Conservation (phyloP, 2,329 filamentous ascomycete genomes). For the Colletotrichum tropicale region DNA sequence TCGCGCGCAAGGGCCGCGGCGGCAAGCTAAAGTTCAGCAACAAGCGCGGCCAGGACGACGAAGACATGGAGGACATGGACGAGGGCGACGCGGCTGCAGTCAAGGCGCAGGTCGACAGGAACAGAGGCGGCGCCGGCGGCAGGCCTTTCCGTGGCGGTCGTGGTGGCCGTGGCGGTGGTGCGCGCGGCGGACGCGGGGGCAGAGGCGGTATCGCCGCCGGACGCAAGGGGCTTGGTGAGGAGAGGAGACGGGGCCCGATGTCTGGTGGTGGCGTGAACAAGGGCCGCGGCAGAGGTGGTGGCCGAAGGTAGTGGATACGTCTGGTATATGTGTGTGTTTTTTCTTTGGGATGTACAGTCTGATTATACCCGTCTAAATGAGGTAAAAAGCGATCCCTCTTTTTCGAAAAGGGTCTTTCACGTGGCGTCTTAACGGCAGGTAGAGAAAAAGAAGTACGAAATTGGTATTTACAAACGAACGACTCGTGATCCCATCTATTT, state of each 20-base stretch:
- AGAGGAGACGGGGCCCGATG: conserved; percentile 44
- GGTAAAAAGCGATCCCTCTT: conserved; percentile 13
- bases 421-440: conserved; percentile 13
- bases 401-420: neutral
- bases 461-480: conserved; percentile 13
- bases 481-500: neutral
- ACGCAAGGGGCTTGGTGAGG: conserved; percentile 54
- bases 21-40: conserved; percentile 77
- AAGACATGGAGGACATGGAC: conserved; percentile 58
- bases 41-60: conserved; percentile 52
- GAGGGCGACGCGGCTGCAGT: conserved; percentile 56
- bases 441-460: conserved; percentile 9
- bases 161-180: conserved; percentile 32
- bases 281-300: conserved; percentile 2
- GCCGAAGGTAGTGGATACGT: conserved; percentile 15
- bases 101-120: conserved; percentile 51
- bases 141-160: conserved; percentile 32
- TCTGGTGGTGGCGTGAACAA: conserved; percentile 17
- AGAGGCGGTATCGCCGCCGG: conserved; percentile 51
- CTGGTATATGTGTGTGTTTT: neutral
- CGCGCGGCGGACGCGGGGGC: conserved; percentile 44
- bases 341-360: conserved; percentile 17
- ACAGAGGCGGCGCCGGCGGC: conserved; percentile 30
- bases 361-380: conserved; percentile 23
- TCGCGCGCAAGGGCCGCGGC: conserved; percentile 66